Percentiles rank a stretch among this genome's conserved stretches.
phyloP scores from a whole-genome alignment of 2,329 filamentous ascomycete genomes.

The Claviceps capensis region DNA sequence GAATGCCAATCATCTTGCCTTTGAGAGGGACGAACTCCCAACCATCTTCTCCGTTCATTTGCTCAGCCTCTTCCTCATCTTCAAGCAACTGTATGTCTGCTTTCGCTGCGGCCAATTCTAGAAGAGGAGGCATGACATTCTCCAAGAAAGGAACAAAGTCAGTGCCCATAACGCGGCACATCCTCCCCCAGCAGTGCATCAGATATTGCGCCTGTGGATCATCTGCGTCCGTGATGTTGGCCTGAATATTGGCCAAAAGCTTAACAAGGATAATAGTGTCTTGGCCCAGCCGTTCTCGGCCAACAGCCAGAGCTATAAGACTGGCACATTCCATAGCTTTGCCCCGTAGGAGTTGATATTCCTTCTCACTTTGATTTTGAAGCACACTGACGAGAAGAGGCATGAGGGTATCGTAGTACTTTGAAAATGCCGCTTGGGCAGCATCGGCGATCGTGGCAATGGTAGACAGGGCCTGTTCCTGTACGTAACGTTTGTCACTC shows the following conservation, averaged over 20 bases:
- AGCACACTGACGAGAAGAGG: constrained; percentile 83
- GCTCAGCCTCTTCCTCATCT: constrained; percentile 85
- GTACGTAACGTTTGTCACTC: constrained; percentile 88
- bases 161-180: constrained; percentile 84
- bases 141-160: constrained; percentile 90
- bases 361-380: constrained; percentile 81
- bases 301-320: constrained; percentile 86
- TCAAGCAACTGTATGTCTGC: constrained; percentile 94
- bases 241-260: constrained; percentile 75
- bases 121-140: constrained; percentile 85
- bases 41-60: constrained; percentile 86
- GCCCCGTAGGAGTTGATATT: constrained; percentile 77
- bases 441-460: constrained; percentile 99
- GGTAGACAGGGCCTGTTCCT: constrained; percentile 93
- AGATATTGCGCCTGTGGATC: constrained; percentile 95
- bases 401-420: constrained; percentile 95
- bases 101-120: constrained; percentile 85
- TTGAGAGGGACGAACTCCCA: constrained; percentile 97
- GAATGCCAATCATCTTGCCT: constrained; percentile 96
- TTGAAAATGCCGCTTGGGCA: constrained; percentile 83
- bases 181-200: constrained; percentile 97
- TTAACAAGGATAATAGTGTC: constrained; percentile 83
- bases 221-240: constrained; percentile 74
- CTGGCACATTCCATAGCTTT: constrained; percentile 99
- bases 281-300: constrained; percentile 76